These are phyloP conservation scores for Ganoderma meredithae DNA, from an alignment of 1,284 basidiomycete genomes.

Conservation along the genomic window DNA sequence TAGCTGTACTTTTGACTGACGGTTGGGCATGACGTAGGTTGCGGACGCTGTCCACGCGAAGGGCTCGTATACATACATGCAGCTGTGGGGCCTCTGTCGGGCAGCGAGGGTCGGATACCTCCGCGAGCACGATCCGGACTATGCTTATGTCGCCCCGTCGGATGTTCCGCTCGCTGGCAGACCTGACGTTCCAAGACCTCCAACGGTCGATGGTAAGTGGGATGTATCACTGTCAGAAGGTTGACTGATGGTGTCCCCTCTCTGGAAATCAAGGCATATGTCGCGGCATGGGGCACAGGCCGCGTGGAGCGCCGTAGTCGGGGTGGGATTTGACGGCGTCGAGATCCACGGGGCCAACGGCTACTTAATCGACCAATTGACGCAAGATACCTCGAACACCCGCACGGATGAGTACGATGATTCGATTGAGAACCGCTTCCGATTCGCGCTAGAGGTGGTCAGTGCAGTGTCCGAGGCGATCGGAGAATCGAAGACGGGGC, in stretches of 20 bases:
- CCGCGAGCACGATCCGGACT: slow-evolving; percentile 37
- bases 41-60: slow-evolving; percentile 41
- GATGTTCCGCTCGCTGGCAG: slow-evolving; percentile 34
- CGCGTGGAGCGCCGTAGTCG: slow-evolving; percentile 49
- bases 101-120: slow-evolving; percentile 42
- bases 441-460: slow-evolving; percentile 58
- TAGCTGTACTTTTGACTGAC: not conserved
- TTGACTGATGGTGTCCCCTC: not conserved
- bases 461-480: slow-evolving; percentile 55
- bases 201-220: not conserved
- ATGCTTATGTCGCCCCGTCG: slow-evolving; percentile 50
- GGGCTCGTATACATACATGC: slow-evolving; percentile 51
- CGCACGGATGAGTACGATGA: slow-evolving; percentile 70
- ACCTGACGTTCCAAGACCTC: not conserved
- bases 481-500: slow-evolving; percentile 50
- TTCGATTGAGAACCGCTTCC: slow-evolving; percentile 57
- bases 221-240: no score
- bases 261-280: slow-evolving; percentile 52
- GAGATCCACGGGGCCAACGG: slow-evolving; percentile 46
- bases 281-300: slow-evolving; percentile 46
- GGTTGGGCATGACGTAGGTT: slow-evolving; percentile 29
- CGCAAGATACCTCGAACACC: slow-evolving; percentile 54
- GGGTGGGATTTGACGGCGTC: slow-evolving; percentile 57
- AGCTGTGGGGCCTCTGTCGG: slow-evolving; percentile 57
- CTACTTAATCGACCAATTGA: slow-evolving; percentile 52